phyloP scores from a whole-genome alignment of 2,329 filamentous ascomycete species.

The Hypoxylon sp. region DNA sequence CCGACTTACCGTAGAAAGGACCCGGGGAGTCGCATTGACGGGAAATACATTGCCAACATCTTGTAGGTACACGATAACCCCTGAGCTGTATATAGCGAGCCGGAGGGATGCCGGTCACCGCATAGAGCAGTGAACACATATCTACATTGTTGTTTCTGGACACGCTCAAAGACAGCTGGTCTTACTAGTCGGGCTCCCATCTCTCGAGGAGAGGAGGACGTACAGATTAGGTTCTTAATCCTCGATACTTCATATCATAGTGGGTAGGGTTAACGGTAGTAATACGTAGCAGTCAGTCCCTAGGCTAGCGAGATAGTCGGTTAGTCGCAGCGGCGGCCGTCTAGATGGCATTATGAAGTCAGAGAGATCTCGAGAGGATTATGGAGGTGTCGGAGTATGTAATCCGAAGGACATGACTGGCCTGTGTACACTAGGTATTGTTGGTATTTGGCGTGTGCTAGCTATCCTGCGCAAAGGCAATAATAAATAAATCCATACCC shows the following conservation, averaged over 20 bases:
- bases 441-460: conserved; percentile 14
- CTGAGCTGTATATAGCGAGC: conserved; percentile 20
- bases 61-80: neutral
- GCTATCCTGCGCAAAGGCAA: conserved; percentile 20
- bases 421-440: conserved; percentile 10
- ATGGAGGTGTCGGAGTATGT: conserved; percentile 43
- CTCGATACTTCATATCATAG: conserved; percentile 16
- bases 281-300: no score
- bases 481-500: conserved; percentile 19
- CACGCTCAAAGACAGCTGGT: neutral
- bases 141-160: neutral
- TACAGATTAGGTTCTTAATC: conserved; percentile 19
- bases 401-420: conserved; percentile 44
- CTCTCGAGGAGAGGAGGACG: neutral
- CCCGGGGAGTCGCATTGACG: neutral
- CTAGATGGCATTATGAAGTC: conserved; percentile 39
- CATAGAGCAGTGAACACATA: conserved; percentile 4
- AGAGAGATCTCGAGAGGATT: conserved; percentile 35
- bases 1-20: neutral
- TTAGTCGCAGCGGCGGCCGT: conserved; percentile 19
- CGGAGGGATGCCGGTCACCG: conserved; percentile 15
- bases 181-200: neutral
- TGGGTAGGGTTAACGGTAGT: conserved; percentile 6
- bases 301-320: conserved; percentile 12
- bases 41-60: conserved; percentile 5